These are phyloP conservation scores for Pouteria campechiana DNA, from an alignment of 179 eudicot species.

Conservation along the genomic window DNA sequence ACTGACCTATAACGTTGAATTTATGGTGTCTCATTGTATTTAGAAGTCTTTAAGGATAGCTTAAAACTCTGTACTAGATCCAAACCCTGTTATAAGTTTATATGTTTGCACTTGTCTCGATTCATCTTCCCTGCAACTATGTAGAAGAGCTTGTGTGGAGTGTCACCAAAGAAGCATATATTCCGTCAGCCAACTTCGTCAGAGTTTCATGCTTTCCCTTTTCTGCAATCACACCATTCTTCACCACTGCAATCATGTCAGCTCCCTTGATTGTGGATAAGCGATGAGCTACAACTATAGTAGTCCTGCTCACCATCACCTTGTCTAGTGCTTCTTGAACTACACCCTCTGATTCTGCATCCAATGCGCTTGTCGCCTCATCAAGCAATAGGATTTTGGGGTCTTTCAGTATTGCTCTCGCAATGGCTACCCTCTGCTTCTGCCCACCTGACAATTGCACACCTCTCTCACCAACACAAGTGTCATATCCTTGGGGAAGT, in stretches of 20 bases:
- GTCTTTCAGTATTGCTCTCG: conserved; percentile 26
- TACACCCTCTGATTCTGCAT: conserved; percentile 21
- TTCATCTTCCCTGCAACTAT: no score
- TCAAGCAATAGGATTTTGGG: conserved; percentile 27
- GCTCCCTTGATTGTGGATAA: conserved; percentile 17
- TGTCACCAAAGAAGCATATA: conserved; percentile 21
- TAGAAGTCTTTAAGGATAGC: no score
- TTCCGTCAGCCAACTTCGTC: conserved; percentile 13
- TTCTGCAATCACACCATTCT: conserved; percentile 21
- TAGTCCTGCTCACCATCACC: conserved; percentile 21
- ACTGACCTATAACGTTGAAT: no score
- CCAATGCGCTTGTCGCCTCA: conserved; percentile 30
- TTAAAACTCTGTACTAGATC: no score
- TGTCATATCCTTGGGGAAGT: conserved; percentile 21
- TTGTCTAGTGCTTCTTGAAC: conserved; percentile 27
- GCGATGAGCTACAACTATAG: conserved; percentile 23
- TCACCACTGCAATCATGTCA: conserved; percentile 19
- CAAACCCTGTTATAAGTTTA: no score
- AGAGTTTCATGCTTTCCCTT: conserved; percentile 18
- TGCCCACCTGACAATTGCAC: conserved; percentile 34
- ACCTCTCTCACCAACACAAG: conserved; percentile 27
- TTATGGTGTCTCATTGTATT: no score
- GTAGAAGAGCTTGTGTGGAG: conserved; percentile 9
- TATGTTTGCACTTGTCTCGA: no score
- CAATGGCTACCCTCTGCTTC: conserved; percentile 26